A percentile compares a stretch with the other conserved stretches of the same genome.
Evolutionary conservation across 805 yeast genomes (phyloP).

Genomic region (Pichia exigua): DNA sequence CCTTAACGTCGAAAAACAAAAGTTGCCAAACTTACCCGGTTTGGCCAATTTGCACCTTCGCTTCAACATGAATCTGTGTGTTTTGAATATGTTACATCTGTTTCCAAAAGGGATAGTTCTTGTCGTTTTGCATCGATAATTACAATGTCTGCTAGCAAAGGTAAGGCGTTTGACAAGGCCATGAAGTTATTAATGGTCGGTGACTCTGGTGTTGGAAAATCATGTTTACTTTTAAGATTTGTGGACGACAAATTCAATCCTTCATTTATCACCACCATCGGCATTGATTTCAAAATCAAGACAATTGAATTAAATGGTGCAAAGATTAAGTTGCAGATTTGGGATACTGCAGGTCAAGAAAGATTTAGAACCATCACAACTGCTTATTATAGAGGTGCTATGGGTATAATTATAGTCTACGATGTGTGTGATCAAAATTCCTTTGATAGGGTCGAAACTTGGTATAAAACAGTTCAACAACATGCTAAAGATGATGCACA

Average conservation of each 20-base stretch:
- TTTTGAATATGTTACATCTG: background rate
- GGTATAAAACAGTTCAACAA: conserved; percentile 94
- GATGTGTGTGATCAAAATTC: conserved; percentile 87
- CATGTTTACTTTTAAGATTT: conserved; percentile 85
- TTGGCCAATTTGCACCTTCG: background rate
- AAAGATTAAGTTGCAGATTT: conserved; percentile 86
- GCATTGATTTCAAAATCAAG: conserved; percentile 96
- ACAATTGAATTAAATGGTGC: conserved; percentile 91
- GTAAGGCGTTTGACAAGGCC: conserved; percentile 77
- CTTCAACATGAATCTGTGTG: background rate
- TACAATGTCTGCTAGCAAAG: conserved; percentile 46
- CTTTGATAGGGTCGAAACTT: conserved; percentile 84
- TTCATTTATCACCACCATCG: conserved; percentile 93
- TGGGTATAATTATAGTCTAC: conserved; percentile 78
- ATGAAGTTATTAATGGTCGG: conserved; percentile 91
- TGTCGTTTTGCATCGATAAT: background rate
- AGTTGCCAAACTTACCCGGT: background rate
- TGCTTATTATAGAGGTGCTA: conserved; percentile 86
- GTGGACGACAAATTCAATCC: conserved; percentile 97
- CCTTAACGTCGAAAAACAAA: background rate
- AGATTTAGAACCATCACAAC: conserved; percentile 90
- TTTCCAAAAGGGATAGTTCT: background rate
- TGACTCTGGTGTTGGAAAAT: conserved; percentile 83
- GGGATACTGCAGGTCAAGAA: conserved; percentile 99
- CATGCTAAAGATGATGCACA: conserved; percentile 97